Evolutionary conservation across 164 flowering plant species (phyloP), one percentile per base, ranked within the genome.

Genomic region (Tetracentron sinense): DNA sequence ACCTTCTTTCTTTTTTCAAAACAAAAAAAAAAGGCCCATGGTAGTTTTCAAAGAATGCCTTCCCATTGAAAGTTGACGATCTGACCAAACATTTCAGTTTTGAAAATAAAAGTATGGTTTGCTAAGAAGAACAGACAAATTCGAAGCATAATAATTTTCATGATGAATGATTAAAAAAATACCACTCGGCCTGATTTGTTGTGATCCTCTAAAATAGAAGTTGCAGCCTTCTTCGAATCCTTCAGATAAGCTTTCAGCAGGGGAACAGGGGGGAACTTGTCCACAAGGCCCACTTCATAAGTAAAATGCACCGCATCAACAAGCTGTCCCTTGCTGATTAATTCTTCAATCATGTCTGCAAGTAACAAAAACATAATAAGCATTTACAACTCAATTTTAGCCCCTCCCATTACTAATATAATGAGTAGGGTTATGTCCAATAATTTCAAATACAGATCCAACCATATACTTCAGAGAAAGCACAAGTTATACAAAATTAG

Each of bases 231-330:
- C 82, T 77, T 88, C 21, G 96, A 90, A 81, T 87, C 94, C 66
- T 75, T 89, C 65, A 93, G 80, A 73, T 77, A 93, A 46, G 97
- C 77, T 75, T 86, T 90, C 67, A 93, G 80, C 57, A 93, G 74
- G 1, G 92, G 94, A 28, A 85, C 94, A 61, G 97, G 92, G 15
- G 97, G 97, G 71, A 84, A 93, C 74, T 80, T 87, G 64, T 87
- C 83, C 42, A 80, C 82, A 64, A 93, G 92, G 26, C 92, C 94
- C 59, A 87, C 96, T 77, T 93, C 98, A 73, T 75, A 83, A 48
- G 85, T 82, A 64, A 93, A 93, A 78, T 93, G 97, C 33, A 93
- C 94, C 19, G 98, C 98, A 82, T 93, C 98, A 69, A 93, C 94
- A 76, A 84, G 97, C 63, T 90, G 96, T 62, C 96, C 94, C 78